Evolutionary conservation across 2,329 filamentous ascomycete genomes (phyloP).

Genomic region (Colletotrichum echinochloae): DNA sequence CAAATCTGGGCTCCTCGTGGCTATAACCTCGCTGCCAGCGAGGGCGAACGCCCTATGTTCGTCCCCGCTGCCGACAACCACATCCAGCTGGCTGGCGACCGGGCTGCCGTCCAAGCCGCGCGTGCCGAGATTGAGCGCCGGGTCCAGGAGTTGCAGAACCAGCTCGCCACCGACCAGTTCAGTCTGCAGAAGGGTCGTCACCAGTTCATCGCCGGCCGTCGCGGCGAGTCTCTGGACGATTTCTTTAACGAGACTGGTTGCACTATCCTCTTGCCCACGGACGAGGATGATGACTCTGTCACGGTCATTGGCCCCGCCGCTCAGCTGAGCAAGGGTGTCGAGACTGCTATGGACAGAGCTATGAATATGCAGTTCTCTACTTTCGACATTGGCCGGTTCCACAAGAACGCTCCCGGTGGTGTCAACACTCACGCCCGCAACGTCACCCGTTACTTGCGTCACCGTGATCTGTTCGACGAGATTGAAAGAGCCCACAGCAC

Average conservation of each 20-base stretch:
- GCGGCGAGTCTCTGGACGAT: slow-evolving; percentile 82
- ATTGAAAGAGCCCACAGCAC: slow-evolving; percentile 84
- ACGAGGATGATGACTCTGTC: slow-evolving; percentile 84
- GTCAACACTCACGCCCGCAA: slow-evolving; percentile 84
- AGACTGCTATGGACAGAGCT: slow-evolving; percentile 89
- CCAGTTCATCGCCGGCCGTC: slow-evolving; percentile 92
- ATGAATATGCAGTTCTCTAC: slow-evolving; percentile 87
- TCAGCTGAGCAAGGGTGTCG: slow-evolving; percentile 78
- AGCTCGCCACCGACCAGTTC: slow-evolving; percentile 82
- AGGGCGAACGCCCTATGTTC: slow-evolving; percentile 77
- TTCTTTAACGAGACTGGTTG: slow-evolving; percentile 94
- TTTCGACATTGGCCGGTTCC: slow-evolving; percentile 84
- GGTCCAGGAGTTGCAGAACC: slow-evolving; percentile 79
- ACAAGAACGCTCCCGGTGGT: slow-evolving; percentile 78
- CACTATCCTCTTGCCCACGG: slow-evolving; percentile 82
- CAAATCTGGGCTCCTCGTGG: slow-evolving; percentile 71
- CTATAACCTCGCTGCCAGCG: slow-evolving; percentile 28
- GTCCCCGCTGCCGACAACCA: slow-evolving; percentile 78
- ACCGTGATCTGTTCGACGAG: slow-evolving; percentile 83
- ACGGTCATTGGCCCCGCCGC: slow-evolving; percentile 85
- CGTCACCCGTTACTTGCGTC: slow-evolving; percentile 87
- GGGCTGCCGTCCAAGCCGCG: slow-evolving; percentile 81
- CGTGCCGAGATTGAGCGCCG: slow-evolving; percentile 84
- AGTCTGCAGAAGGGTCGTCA: slow-evolving; percentile 88
- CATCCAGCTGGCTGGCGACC: slow-evolving; percentile 89